Evolutionary conservation across 2,329 filamentous ascomycete species (phyloP).

Genomic region (Orbilia javanica): DNA sequence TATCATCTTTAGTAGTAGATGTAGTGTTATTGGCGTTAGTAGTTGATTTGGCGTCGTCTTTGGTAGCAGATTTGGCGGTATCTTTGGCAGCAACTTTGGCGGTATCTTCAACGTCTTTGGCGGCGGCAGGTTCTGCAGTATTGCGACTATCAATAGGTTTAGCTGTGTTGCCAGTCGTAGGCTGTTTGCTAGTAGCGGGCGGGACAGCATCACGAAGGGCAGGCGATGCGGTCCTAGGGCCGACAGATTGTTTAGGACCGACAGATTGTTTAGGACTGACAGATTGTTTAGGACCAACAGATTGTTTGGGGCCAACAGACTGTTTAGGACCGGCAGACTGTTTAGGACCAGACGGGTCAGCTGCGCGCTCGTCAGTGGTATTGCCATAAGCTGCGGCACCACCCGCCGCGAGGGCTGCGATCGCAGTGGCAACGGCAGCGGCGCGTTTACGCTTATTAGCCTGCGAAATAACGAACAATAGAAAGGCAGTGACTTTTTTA

Average conservation of each 20-base stretch:
- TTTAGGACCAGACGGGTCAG: neutral
- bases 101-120: neutral
- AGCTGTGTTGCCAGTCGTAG: no score
- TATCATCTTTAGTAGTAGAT: no score
- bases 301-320: neutral
- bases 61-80: neutral
- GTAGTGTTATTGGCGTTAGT: no score
- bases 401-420: neutral
- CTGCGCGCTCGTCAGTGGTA: neutral
- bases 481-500: constrained; percentile 9
- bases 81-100: neutral
- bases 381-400: neutral
- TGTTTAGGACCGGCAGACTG: neutral
- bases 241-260: neutral
- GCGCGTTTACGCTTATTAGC: constrained; percentile 6
- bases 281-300: neutral
- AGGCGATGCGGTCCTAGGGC: no score
- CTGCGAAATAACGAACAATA: constrained; percentile 29
- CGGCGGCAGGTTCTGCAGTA: neutral
- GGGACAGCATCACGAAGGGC: no score
- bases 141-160: no score
- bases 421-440: constrained; percentile 1
- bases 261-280: neutral
- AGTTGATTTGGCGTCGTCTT: neutral
- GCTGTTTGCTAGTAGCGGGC: no score